Conservation (phyloP, 306 rosid genomes). For the Myrica gale region DNA sequence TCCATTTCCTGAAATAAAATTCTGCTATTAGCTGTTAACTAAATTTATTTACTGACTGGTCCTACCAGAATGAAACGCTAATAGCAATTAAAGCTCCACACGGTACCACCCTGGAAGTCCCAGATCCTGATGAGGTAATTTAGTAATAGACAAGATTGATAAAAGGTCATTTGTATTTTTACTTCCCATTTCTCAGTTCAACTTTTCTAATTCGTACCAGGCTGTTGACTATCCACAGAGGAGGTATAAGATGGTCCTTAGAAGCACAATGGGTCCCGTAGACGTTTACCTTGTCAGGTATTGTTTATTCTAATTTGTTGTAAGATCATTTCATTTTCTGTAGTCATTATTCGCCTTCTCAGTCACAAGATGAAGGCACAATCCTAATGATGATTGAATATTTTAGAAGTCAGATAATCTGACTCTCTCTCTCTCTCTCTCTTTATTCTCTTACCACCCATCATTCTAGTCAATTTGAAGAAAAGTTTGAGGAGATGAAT, state of each 20-base stretch:
- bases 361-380: slow-evolving; percentile 21
- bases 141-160: slow-evolving; percentile 15
- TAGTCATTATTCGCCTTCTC: slow-evolving; percentile 20
- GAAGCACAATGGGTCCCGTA: slow-evolving; percentile 97
- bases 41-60: slow-evolving; percentile 9
- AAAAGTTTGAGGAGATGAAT: slow-evolving; percentile 85
- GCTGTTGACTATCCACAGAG: slow-evolving; percentile 95
- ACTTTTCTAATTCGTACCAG: slow-evolving; percentile 43
- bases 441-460: slow-evolving; percentile 19
- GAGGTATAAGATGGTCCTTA: slow-evolving; percentile 87
- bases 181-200: slow-evolving; percentile 29
- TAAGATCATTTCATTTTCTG: slow-evolving; percentile 9
- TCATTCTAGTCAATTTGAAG: slow-evolving; percentile 84
- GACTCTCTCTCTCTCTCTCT: slow-evolving; percentile 13
- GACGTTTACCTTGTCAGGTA: slow-evolving; percentile 99
- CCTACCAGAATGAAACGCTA: slow-evolving; percentile 83
- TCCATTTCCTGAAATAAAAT: slow-evolving; percentile 19
- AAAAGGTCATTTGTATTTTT: slow-evolving; percentile 14
- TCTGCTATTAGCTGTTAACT: slow-evolving; percentile 25
- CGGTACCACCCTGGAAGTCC: slow-evolving; percentile 96
- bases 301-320: slow-evolving; percentile 19
- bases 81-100: slow-evolving; percentile 99
- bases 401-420: slow-evolving; percentile 20
- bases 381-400: slow-evolving; percentile 22
- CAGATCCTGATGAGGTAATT: slow-evolving; percentile 97